Evolutionary conservation across 148 eudicot species (phyloP), one percentile per base, ranked within the genome.

Genomic region (Cornus suecica): DNA sequence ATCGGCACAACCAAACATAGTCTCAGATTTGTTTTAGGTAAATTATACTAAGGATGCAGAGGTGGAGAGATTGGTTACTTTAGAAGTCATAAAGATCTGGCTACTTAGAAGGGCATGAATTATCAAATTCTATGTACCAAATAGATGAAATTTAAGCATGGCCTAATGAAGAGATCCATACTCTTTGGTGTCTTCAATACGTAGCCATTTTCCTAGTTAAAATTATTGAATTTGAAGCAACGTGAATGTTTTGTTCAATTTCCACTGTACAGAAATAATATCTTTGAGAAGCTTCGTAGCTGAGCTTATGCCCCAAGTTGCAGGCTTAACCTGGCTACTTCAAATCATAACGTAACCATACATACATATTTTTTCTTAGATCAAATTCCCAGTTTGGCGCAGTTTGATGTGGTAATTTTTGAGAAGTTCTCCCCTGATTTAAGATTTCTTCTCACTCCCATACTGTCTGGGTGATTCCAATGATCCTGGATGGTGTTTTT

Each of bases 391-490:
- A 48, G 15, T 13, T 48, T 48, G 54, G 54, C 20, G 15, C 20
- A 48, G 13, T 48, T 48, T 48, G 13, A 48, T 48, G 0, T 13
- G 20, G 20, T 48, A 48, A 14, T 48, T 11, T 48, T 48, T 48
- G 54, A 48, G 54, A 48, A 1, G 54, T 3, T 13, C 54, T 48
- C 52, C 52, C 10, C 20, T 16, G 18, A 16, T 48, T 48, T 14
- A 11, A 48, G 7, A 11, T 48, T 48, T 48, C 54, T 48, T 3
- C 20, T 48, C 15, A 14, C 20, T 11, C 15, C 54, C 54, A 5
- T 45, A 18, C 18, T 48, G 18, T 77, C 34, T 77, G 67, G 65
- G 74, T 60, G 51, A 71, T 75, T 41, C 30, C 81, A 70, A 85
- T 74, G 1, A 32, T 74, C 25, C 11, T 14, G 68, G 60, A 48